These are phyloP conservation scores for Inosperma sp. DNA, from an alignment of 768 basidiomycete species.

Conservation along the genomic window DNA sequence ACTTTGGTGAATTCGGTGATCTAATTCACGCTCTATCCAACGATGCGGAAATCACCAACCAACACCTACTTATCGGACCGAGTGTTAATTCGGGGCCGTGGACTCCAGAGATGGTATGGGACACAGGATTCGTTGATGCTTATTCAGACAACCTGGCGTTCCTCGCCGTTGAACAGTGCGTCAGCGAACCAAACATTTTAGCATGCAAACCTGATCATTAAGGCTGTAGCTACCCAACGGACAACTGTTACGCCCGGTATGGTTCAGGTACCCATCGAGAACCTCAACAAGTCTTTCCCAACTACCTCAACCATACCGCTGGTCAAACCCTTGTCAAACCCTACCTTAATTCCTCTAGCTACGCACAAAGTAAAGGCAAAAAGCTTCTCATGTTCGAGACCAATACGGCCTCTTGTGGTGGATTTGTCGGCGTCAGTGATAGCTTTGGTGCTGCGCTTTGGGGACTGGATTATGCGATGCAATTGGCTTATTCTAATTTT, in stretches of 20 bases:
- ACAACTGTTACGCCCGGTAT: slow-evolving; percentile 57
- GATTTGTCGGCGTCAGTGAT: slow-evolving; percentile 59
- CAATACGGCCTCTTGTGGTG: slow-evolving; percentile 66
- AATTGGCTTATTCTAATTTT: slow-evolving; percentile 53
- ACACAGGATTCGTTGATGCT: slow-evolving; percentile 47
- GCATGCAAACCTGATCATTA: slow-evolving; percentile 3
- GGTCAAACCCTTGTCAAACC: slow-evolving; percentile 43
- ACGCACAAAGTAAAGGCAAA: slow-evolving; percentile 39
- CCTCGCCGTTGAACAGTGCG: slow-evolving; percentile 57
- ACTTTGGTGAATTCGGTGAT: slow-evolving; percentile 48
- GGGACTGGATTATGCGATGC: slow-evolving; percentile 57
- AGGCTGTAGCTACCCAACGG: slow-evolving; percentile 47
- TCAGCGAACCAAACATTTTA: slow-evolving; percentile 14
- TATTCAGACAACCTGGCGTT: slow-evolving; percentile 38
- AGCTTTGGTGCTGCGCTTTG: slow-evolving; percentile 61
- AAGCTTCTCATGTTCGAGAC: slow-evolving; percentile 66
- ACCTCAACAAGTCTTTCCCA: slow-evolving; percentile 47
- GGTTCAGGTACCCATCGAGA: slow-evolving; percentile 37
- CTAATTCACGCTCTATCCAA: slow-evolving; percentile 43
- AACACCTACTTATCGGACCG: slow-evolving; percentile 55
- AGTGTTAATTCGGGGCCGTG: slow-evolving; percentile 47
- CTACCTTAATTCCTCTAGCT: slow-evolving; percentile 48
- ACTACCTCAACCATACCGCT: slow-evolving; percentile 61
- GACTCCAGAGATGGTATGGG: slow-evolving; percentile 49
- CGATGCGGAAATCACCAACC: slow-evolving; percentile 32